Evolutionary conservation across 257 asterid genomes (phyloP).

Genomic region (Solanum pinnatisectum): DNA sequence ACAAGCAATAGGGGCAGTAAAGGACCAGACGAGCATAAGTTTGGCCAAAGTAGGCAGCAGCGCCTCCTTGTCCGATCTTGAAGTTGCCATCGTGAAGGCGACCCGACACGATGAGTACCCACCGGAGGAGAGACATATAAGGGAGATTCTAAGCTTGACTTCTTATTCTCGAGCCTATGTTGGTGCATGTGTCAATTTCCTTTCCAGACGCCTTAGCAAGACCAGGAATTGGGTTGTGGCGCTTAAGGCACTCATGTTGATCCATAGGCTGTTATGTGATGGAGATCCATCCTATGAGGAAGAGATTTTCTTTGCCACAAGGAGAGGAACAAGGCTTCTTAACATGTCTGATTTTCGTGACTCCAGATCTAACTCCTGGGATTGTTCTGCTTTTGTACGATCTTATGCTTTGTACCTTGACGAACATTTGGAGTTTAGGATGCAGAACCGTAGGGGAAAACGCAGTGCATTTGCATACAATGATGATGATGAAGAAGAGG

Average conservation of each 20-base stretch:
- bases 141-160: conserved; percentile 66
- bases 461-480: conserved; percentile 27
- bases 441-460: conserved; percentile 64
- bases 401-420: conserved; percentile 71
- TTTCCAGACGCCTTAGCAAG: conserved; percentile 73
- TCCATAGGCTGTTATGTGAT: conserved; percentile 67
- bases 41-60: conserved; percentile 78
- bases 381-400: conserved; percentile 75
- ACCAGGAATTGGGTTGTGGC: conserved; percentile 94
- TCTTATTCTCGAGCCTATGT: conserved; percentile 68
- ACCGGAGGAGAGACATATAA: conserved; percentile 71
- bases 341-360: conserved; percentile 88
- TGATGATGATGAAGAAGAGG: conserved; percentile 28
- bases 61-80: conserved; percentile 70
- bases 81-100: conserved; percentile 89
- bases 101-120: conserved; percentile 96
- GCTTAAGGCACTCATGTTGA: conserved; percentile 63
- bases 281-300: conserved; percentile 73
- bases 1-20: conserved; percentile 86
- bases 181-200: conserved; percentile 50
- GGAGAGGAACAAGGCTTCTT: conserved; percentile 87
- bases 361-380: conserved; percentile 63
- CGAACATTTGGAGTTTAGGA: conserved; percentile 66
- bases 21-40: conserved; percentile 87
- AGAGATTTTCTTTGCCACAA: conserved; percentile 82